phyloP scores from a whole-genome alignment of 306 rosid species.

The Gastrolobium bilobum region DNA sequence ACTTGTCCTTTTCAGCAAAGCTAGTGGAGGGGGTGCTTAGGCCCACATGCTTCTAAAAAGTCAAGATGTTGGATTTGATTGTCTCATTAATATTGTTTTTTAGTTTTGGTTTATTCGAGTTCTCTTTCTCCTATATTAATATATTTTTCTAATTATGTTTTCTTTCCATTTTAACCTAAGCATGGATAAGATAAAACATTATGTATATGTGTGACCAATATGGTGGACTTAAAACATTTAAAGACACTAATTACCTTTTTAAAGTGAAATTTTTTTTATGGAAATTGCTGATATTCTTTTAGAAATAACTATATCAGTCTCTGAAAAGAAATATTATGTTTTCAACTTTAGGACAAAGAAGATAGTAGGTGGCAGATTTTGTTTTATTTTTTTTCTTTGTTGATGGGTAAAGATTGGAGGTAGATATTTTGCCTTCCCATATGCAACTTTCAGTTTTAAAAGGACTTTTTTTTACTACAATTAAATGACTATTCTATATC shows the following conservation, averaged over 20 bases:
- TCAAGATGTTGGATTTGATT: constrained; percentile 36
- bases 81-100: neutral
- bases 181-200: neutral
- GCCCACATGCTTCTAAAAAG: constrained; percentile 33
- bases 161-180: neutral
- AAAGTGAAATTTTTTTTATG: neutral
- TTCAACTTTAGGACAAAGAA: neutral
- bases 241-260: too few species aligned
- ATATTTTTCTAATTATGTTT: neutral
- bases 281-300: neutral
- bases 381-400: neutral
- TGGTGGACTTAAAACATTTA: neutral
- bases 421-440: constrained; percentile 11
- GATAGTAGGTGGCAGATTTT: too few species aligned
- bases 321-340: neutral
- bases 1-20: neutral
- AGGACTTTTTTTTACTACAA: too few species aligned
- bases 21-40: constrained; percentile 11
- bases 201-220: neutral
- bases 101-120: neutral
- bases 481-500: too few species aligned
- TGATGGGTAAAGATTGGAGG: constrained; percentile 2
- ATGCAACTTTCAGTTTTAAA: neutral
- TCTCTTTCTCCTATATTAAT: neutral
- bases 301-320: neutral